Percentiles rank a stretch among this genome's conserved stretches.
These are phyloP conservation scores for Nothophytophthora sp. DNA, from an alignment of 352 stramenopile genomes.

Conservation along the genomic window DNA sequence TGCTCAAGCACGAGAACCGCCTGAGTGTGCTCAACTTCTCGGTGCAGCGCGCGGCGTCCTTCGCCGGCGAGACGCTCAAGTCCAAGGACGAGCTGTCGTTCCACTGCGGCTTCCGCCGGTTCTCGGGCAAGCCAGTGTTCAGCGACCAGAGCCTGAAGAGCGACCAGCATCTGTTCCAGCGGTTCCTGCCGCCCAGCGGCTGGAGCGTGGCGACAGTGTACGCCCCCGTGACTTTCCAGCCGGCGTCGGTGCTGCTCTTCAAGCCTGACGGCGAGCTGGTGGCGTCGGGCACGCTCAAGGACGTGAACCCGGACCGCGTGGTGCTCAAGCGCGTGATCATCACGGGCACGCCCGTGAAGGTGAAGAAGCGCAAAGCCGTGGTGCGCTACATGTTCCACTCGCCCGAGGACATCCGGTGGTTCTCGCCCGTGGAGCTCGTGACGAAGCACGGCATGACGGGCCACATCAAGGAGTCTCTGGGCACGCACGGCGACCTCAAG, in stretches of 20 bases:
- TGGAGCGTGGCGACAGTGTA: conserved; percentile 93
- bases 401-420: conserved; percentile 98
- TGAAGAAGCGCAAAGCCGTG: conserved; percentile 98
- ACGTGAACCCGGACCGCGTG: conserved; percentile 97
- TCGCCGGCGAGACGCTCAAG: conserved; percentile 91
- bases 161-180: conserved; percentile 99
- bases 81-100: conserved; percentile 97
- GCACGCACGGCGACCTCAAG: conserved; percentile 99
- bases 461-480: conserved; percentile 98
- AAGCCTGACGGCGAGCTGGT: conserved; percentile 83
- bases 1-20: conserved; percentile 98
- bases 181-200: conserved; percentile 92
- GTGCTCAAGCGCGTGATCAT: conserved; percentile 98
- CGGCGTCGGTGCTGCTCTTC: conserved; percentile 96
- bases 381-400: conserved; percentile 99
- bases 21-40: conserved; percentile 98
- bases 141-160: conserved; percentile 98
- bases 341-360: conserved; percentile 97
- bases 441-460: conserved; percentile 98
- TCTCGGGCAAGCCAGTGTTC: conserved; percentile 93
- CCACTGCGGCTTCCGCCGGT: conserved; percentile 96
- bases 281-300: conserved; percentile 94
- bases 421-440: conserved; percentile 97
- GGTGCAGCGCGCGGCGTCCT: conserved; percentile 82
- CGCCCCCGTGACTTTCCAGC: conserved; percentile 96